Conservation (phyloP, 2,329 filamentous ascomycete genomes). For the Chalaropsis ovoidea region DNA sequence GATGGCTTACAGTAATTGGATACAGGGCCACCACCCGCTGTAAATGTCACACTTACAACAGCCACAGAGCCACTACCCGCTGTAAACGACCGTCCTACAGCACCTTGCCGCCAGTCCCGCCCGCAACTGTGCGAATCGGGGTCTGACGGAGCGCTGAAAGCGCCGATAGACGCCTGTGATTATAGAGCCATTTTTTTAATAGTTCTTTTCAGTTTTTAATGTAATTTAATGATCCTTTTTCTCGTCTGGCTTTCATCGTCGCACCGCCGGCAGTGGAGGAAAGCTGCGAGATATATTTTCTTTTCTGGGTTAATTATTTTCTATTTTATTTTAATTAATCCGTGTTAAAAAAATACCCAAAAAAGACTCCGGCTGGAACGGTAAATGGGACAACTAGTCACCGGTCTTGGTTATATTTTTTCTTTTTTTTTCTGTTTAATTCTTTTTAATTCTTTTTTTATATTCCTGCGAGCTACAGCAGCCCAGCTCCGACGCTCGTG, state of each 20-base stretch:
- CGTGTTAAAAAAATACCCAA: not conserved
- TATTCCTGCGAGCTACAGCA: no score
- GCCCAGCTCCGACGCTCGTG: no score
- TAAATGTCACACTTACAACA: no score
- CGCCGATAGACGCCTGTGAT: not conserved
- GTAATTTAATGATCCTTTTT: not conserved
- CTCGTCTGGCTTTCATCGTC: not conserved
- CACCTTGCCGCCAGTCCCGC: no score
- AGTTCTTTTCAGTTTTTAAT: not conserved
- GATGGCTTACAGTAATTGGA: no score
- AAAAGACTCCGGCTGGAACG: not conserved
- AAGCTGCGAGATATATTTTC: not conserved
- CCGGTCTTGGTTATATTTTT: not conserved
- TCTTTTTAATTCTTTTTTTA: no score
- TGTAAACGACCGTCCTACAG: no score
- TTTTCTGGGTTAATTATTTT: not conserved
- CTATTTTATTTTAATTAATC: not conserved
- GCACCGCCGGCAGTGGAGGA: constrained; percentile 4
- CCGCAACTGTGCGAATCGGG: no score
- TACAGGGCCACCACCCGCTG: no score
- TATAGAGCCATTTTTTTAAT: not conserved
- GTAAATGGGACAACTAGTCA: no score
- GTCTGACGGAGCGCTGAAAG: not conserved
- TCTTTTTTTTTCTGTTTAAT: no score
- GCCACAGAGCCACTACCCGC: no score